Evolutionary conservation across 768 basidiomycete species (phyloP), one percentile per base, ranked within the genome.

Genomic region (Pleurotus tuoliensis): DNA sequence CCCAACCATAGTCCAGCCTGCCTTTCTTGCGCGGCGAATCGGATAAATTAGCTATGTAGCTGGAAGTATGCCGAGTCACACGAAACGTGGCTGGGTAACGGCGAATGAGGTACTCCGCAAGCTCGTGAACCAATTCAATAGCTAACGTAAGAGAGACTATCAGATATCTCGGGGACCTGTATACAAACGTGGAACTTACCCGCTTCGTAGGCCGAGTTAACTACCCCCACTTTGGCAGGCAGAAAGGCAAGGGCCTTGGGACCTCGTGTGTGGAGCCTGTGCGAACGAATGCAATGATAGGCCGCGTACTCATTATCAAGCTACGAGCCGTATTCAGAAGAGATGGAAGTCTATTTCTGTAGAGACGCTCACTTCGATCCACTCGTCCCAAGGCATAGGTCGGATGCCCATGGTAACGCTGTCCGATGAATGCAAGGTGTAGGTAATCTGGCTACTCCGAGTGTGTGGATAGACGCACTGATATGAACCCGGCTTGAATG

Each of bases 351-450:
- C 20, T 12, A 13, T n/a, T 24, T n/a, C 52, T 16, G 47, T 56
- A 38, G n/a, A 22, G 47, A 20, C 34, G 57, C 67, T n/a, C 58
- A 83, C 84, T 72, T 89, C 85, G 46, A 90, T 82, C 88, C 88
- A 90, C 53, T 86, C 81, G 40, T 78, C 76, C 83, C 84, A 90
- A 7, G 73, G 73, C 86, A 90, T 88, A 48, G 64, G 70, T 39
- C 82, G 79, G 62, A 86, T 81, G 59, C 82, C 86, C 84, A 88
- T 88, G 30, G 84, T 88, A 41, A 86, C 75, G 60, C 86, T 88
- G 34, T 9, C 15, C 9, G 48, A 9, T 37, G 4, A 13, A 40
- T 24, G 27, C n/a, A 27, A 47, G 25, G 53, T 13, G 13, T 20
- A 39, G n/a, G 24, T 34, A 8, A 50, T 30, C 13, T 12, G 34